phyloP scores from a whole-genome alignment of 164 flowering plant genomes.

The Brasenia schreberi region DNA sequence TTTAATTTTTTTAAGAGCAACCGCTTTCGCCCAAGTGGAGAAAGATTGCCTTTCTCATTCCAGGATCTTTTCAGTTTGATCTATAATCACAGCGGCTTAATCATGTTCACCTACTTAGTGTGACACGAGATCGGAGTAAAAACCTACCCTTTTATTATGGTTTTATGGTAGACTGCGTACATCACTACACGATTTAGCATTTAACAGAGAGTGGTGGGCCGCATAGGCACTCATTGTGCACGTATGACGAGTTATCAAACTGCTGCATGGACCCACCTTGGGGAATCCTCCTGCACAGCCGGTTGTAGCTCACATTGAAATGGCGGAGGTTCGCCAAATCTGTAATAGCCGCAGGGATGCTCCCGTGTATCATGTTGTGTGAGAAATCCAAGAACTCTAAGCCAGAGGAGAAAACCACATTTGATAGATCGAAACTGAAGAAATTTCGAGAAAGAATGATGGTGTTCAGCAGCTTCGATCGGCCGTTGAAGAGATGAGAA shows the following conservation, averaged over 20 bases:
- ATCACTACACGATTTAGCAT: too few species aligned
- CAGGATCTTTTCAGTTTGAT: too few species aligned
- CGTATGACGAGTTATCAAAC: slow-evolving; percentile 4
- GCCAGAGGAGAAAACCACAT: not conserved
- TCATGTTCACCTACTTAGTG: too few species aligned
- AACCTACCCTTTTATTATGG: too few species aligned
- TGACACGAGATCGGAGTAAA: too few species aligned
- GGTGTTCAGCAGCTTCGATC: too few species aligned
- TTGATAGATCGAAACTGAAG: not conserved
- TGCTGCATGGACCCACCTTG: slow-evolving; percentile 1
- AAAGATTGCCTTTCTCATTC: too few species aligned
- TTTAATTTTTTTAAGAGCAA: too few species aligned
- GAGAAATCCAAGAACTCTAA: not conserved
- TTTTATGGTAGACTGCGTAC: too few species aligned
- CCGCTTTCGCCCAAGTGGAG: too few species aligned
- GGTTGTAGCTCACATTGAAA: slow-evolving; percentile 1
- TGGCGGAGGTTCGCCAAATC: not conserved
- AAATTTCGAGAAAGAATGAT: not conserved
- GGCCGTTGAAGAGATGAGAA: not conserved
- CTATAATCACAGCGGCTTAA: too few species aligned
- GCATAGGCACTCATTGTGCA: slow-evolving; percentile 18
- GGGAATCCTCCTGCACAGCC: not conserved
- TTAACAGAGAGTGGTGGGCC: slow-evolving; percentile 12
- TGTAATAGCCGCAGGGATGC: not conserved
- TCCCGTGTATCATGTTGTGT: not conserved